phyloP scores from a whole-genome alignment of 257 asterid species.

The Salvia rosmarinus region DNA sequence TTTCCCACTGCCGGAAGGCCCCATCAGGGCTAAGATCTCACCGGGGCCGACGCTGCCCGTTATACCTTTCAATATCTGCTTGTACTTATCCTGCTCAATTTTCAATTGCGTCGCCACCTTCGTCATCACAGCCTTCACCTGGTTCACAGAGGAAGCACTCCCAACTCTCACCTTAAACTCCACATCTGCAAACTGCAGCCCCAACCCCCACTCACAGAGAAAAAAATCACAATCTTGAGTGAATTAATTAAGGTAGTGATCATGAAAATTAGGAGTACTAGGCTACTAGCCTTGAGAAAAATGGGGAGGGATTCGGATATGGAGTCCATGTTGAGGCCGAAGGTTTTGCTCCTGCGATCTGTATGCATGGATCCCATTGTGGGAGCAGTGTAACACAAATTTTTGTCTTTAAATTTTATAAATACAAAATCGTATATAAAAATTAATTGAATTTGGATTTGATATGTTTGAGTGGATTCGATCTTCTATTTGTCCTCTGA shows the following conservation, averaged over 20 bases:
- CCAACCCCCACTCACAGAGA: no score
- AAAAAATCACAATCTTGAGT: not conserved
- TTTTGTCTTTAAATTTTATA: no score
- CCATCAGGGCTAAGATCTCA: conserved; percentile 91
- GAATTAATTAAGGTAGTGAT: not conserved
- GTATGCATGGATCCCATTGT: no score
- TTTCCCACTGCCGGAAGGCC: conserved; percentile 98
- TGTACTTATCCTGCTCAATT: conserved; percentile 56
- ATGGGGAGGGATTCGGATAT: conserved; percentile 81
- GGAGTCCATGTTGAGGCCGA: no score
- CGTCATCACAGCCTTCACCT: conserved; percentile 61
- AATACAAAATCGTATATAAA: no score
- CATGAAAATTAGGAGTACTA: not conserved
- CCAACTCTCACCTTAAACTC: conserved; percentile 72
- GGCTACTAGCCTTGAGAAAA: conserved; percentile 72
- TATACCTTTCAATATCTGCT: conserved; percentile 81
- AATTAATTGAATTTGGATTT: no score
- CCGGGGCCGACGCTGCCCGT: conserved; percentile 90
- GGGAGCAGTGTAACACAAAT: no score
- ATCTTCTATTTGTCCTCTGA: no score
- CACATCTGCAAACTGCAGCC: conserved; percentile 90
- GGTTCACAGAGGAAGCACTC: conserved; percentile 51
- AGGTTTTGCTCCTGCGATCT: no score
- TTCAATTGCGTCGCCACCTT: conserved; percentile 56
- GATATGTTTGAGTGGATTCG: no score